These are phyloP conservation scores for Macrolepiota dolichaula DNA, from an alignment of 768 basidiomycete genomes.

Conservation along the genomic window DNA sequence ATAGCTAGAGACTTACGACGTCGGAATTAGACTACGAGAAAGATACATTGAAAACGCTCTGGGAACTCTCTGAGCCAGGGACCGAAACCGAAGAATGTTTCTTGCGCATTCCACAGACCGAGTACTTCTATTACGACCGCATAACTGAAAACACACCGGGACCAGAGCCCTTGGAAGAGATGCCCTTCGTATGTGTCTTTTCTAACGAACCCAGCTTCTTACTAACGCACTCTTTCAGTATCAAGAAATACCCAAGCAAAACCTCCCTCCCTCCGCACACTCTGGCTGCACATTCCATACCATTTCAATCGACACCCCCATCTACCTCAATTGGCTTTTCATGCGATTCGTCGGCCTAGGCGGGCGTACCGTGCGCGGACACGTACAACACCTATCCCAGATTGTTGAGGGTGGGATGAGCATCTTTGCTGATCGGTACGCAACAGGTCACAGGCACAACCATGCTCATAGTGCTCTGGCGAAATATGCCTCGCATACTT, in stretches of 20 bases:
- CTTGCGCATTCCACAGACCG: constrained; percentile 58
- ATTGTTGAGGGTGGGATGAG: constrained; percentile 58
- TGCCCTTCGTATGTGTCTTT: constrained; percentile 47
- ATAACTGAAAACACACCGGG: constrained; percentile 18
- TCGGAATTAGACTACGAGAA: constrained; percentile 54
- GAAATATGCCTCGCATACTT: constrained; percentile 4
- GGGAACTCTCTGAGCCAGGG: constrained; percentile 64
- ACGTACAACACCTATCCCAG: constrained; percentile 68
- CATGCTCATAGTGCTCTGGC: background rate
- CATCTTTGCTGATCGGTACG: constrained; percentile 25
- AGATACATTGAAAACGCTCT: constrained; percentile 74
- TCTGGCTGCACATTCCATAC: constrained; percentile 63
- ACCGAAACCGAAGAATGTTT: constrained; percentile 57
- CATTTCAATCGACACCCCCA: constrained; percentile 65
- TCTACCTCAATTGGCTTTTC: constrained; percentile 70
- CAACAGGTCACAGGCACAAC: background rate
- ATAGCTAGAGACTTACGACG: background rate
- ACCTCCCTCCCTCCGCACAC: constrained; percentile 29
- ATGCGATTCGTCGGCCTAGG: constrained; percentile 59
- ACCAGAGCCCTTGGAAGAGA: constrained; percentile 42
- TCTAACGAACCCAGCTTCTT: background rate
- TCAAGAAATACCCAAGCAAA: constrained; percentile 26
- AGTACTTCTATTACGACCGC: constrained; percentile 47
- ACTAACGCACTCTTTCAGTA: constrained; percentile 26
- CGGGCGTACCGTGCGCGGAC: constrained; percentile 56